Evolutionary conservation across 2,329 filamentous ascomycete genomes (phyloP).

Genomic region (Pseudogymnoascus sp.): DNA sequence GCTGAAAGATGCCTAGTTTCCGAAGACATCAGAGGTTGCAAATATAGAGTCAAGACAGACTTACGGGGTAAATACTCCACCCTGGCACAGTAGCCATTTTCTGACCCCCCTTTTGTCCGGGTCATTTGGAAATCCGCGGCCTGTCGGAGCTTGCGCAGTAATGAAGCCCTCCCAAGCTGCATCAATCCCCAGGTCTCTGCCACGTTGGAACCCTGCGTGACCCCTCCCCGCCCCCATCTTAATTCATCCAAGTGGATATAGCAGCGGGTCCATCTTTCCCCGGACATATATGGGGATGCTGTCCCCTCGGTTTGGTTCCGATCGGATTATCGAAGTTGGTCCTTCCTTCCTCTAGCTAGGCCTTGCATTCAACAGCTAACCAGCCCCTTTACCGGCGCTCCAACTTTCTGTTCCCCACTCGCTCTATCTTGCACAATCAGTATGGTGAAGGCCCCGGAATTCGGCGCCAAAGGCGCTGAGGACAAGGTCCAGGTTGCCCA

Average conservation of each 20-base stretch:
- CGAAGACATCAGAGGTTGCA: not conserved
- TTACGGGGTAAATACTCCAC: not conserved
- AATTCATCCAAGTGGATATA: not conserved
- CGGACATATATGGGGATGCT: not conserved
- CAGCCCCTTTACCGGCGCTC: not conserved
- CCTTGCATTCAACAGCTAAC: not conserved
- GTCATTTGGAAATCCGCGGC: not conserved
- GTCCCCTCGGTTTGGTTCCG: not conserved
- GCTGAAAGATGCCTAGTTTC: not conserved
- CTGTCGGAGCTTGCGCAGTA: not conserved
- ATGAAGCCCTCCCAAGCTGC: not conserved
- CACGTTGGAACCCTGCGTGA: not conserved
- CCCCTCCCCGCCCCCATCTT: not conserved
- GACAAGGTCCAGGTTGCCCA: slow-evolving; percentile 34
- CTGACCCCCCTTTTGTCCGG: not conserved
- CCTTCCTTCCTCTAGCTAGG: not conserved
- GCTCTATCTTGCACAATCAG: not conserved
- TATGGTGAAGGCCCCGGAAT: not conserved
- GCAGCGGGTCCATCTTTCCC: not conserved
- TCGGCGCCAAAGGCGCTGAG: slow-evolving; percentile 16
- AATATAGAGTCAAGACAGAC: not conserved
- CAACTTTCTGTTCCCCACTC: not conserved
- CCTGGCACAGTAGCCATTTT: not conserved
- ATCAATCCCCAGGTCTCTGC: not conserved
- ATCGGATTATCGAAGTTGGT: not conserved